A percentile compares a stretch with the other conserved stretches of the same genome.
phyloP scores from a whole-genome alignment of 306 rosid species.

The Glycine soja region DNA sequence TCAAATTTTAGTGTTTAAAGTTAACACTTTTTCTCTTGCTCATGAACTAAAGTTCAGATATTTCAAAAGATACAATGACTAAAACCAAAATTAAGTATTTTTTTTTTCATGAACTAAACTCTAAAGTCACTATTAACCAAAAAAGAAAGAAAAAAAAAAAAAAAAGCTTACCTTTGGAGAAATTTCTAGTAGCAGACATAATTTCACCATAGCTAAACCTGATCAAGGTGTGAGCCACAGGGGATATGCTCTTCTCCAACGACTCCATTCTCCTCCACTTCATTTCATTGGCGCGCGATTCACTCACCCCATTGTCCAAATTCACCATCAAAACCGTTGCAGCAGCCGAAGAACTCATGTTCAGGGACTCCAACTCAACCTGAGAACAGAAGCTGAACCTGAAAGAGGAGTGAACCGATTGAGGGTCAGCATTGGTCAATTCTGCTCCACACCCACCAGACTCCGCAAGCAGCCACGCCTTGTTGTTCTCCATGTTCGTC shows the following conservation, averaged over 20 bases:
- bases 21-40: no score
- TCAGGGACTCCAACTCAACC: constrained; percentile 85
- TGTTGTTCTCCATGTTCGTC: constrained; percentile 77
- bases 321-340: constrained; percentile 97
- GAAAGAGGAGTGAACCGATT: constrained; percentile 90
- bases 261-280: constrained; percentile 83
- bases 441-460: constrained; percentile 86
- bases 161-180: constrained; percentile 73
- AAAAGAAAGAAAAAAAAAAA: background rate
- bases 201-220: constrained; percentile 79
- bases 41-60: no score
- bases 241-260: constrained; percentile 84
- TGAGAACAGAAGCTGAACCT: constrained; percentile 96
- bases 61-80: no score
- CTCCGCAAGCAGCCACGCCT: constrained; percentile 95
- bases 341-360: constrained; percentile 66
- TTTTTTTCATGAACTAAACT: background rate
- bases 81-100: background rate
- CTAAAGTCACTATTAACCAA: background rate
- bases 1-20: no score
- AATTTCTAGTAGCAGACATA: constrained; percentile 71
- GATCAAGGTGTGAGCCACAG: constrained; percentile 69
- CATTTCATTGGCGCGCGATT: constrained; percentile 68
- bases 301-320: constrained; percentile 79
- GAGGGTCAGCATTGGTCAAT: constrained; percentile 75